Evolutionary conservation across 371 early-diverging fungal species (phyloP).

Genomic region (Rhizomucor miehei): DNA sequence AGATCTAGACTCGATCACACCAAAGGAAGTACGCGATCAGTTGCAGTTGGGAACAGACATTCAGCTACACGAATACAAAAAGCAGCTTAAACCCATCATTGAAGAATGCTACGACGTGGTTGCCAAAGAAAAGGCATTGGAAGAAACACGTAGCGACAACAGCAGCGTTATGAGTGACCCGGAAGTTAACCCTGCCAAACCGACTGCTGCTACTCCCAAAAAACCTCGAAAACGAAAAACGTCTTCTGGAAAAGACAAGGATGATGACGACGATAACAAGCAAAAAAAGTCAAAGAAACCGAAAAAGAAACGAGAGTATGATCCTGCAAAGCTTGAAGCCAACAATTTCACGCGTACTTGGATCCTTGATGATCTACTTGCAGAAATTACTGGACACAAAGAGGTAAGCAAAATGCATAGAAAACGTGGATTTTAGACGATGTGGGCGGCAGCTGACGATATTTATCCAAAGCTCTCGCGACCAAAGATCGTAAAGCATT

Average conservation of each 20-base stretch:
- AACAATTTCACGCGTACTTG: slow-evolving; percentile 23
- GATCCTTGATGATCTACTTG: slow-evolving; percentile 25
- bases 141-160: not conserved
- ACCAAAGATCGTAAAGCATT: slow-evolving; percentile 39
- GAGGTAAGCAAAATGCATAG: slow-evolving; percentile 21
- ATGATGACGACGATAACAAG: slow-evolving; percentile 4
- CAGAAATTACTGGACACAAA: slow-evolving; percentile 22
- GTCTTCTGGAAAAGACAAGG: not conserved
- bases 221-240: not conserved
- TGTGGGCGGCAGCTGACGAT: not conserved
- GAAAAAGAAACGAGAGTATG: slow-evolving; percentile 5
- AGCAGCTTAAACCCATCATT: slow-evolving; percentile 36
- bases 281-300: slow-evolving; percentile 8
- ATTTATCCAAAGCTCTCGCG: slow-evolving; percentile 27
- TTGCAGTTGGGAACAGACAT: slow-evolving; percentile 34
- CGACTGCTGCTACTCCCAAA: slow-evolving; percentile 2
- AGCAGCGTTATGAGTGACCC: slow-evolving; percentile 2
- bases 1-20: slow-evolving; percentile 43
- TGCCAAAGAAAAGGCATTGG: slow-evolving; percentile 3
- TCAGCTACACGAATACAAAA: slow-evolving; percentile 28
- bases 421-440: not conserved
- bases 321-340: slow-evolving; percentile 9
- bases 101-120: slow-evolving; percentile 22
- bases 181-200: not conserved
- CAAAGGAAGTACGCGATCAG: slow-evolving; percentile 49